phyloP scores from a whole-genome alignment of 441 rosid genomes.

The Pelargonium australe region DNA sequence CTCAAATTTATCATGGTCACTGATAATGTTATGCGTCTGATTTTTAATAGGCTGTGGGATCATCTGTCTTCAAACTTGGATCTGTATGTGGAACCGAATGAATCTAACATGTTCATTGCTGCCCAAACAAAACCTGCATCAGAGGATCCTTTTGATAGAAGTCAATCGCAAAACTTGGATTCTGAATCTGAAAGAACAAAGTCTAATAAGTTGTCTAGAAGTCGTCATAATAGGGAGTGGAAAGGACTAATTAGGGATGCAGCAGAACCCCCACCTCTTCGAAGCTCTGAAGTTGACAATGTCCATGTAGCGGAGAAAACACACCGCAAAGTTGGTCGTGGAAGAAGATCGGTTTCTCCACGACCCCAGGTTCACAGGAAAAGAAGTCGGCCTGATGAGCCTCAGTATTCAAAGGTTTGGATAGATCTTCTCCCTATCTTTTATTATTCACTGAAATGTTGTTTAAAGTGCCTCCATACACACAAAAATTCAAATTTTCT shows the following conservation, averaged over 20 bases:
- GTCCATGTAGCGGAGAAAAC: conserved; percentile 35
- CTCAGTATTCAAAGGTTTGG: conserved; percentile 48
- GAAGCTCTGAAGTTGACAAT: conserved; percentile 49
- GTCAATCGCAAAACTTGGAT: conserved; percentile 29
- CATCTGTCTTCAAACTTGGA: conserved; percentile 60
- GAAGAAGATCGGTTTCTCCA: conserved; percentile 49
- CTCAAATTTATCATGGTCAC: conserved; percentile 10
- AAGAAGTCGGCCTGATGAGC: conserved; percentile 50
- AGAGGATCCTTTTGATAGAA: conserved; percentile 29
- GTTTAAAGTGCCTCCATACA: background rate
- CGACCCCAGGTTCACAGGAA: conserved; percentile 39
- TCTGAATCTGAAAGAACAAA: conserved; percentile 41
- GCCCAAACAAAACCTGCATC: conserved; percentile 21
- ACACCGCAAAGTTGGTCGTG: conserved; percentile 28
- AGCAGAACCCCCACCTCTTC: conserved; percentile 54
- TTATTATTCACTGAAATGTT: background rate
- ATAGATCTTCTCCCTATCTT: conserved; percentile 1
- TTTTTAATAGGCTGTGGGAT: conserved; percentile 84
- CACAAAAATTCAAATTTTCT: background rate
- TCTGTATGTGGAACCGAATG: conserved; percentile 44
- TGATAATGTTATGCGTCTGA: background rate
- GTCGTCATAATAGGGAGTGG: conserved; percentile 64
- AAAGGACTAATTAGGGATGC: conserved; percentile 46
- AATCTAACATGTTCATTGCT: conserved; percentile 15
- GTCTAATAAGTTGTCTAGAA: conserved; percentile 31